Evolutionary conservation across 2,329 filamentous ascomycete genomes (phyloP), one percentile per base, ranked within the genome.

Genomic region (Fusarium bulbicola): DNA sequence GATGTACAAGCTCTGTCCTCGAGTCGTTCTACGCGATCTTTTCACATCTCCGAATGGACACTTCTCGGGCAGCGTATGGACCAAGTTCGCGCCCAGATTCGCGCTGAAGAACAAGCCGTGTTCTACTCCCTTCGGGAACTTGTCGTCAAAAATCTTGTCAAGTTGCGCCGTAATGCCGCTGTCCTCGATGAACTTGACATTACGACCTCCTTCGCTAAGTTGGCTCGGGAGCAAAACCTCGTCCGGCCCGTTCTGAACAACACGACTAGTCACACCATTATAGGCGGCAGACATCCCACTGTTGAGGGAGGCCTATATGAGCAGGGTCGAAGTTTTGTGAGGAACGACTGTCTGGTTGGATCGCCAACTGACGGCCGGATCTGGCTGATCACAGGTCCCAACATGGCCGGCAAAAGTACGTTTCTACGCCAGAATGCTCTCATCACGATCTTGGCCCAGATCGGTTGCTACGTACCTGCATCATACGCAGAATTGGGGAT

Each of bases 391-490:
- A 88, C 93, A 75, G 85, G 96, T 0, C 96, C 96, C n/a, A 99
- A 99, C 82, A 99, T 99, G 96, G 96, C 92, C 3, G 96, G 96
- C 53, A 99, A 99, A 84, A 95, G 92, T 80, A 99, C 96, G 0
- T 99, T 97, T 79, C 86, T 99, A 10, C 92, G 96, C 2, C 97
- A 99, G 78, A 98, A 97, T 81, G 96, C 96, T 6, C 87, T 99
- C 58, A 97, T 98, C 75, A 95, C 94, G 2, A 94, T 99, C 70
- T 88, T 99, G 20, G 95, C 96, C 4, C 96, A 99, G 82, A 91
- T 94, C 6, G 96, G 96, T 16, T 95, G 92, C 70, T 98, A 95
- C 81, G 95, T 99, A 1, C 96, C 96, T 0, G 96, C 96, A 1
- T 89, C 92, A 30, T 93, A 94, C 80, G 95, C 94, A 7, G 91